A percentile compares a stretch with the other conserved stretches of the same genome.
phyloP scores from a whole-genome alignment of 2,329 filamentous ascomycete genomes.

The Penicillium sp. region DNA sequence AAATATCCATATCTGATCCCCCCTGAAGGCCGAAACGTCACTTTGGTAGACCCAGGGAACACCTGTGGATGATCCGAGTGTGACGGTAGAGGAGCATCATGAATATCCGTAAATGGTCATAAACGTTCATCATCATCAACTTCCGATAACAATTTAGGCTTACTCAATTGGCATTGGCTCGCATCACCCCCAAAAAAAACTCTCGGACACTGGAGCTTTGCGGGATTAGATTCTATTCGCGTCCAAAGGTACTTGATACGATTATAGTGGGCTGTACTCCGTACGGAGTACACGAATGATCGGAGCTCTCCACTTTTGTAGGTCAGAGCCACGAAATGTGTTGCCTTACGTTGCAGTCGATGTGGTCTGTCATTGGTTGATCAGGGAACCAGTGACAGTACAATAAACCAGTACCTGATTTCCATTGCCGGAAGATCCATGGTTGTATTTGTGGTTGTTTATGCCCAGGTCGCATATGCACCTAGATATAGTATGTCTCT shows the following conservation, averaged over 20 bases:
- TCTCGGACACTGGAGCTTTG: not conserved
- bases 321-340: slow-evolving; percentile 30
- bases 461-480: not conserved
- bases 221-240: slow-evolving; percentile 5
- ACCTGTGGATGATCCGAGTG: slow-evolving; percentile 1
- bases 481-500: not conserved
- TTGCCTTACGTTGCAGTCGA: slow-evolving; percentile 23
- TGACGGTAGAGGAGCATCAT: slow-evolving; percentile 13
- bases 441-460: not conserved
- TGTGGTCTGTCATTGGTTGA: slow-evolving; percentile 25
- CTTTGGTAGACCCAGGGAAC: slow-evolving; percentile 9
- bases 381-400: not conserved
- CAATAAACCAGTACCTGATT: slow-evolving; percentile 6
- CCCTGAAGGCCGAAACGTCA: slow-evolving; percentile 10
- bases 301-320: slow-evolving; percentile 22
- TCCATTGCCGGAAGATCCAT: slow-evolving; percentile 4
- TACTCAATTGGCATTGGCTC: not conserved
- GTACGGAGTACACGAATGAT: slow-evolving; percentile 24
- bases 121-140: not conserved
- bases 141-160: not conserved
- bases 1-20: slow-evolving; percentile 4
- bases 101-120: not conserved
- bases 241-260: not conserved
- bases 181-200: not conserved
- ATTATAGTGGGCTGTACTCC: not conserved